phyloP scores from a whole-genome alignment of 2,329 filamentous ascomycete genomes.

The Aureobasidium melanogenum region DNA sequence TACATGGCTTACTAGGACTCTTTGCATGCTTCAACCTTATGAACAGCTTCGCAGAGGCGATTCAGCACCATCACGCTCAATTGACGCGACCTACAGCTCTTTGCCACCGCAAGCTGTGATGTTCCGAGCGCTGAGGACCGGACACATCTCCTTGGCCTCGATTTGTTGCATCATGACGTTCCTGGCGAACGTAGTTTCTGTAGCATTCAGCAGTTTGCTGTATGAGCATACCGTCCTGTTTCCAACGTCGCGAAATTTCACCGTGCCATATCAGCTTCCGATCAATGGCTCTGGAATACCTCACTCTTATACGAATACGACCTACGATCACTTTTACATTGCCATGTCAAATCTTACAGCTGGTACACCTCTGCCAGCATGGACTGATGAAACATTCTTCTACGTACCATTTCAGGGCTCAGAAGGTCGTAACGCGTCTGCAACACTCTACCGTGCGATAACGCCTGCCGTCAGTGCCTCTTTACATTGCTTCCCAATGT shows the following conservation, averaged over 20 bases:
- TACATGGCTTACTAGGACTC: slow-evolving; percentile 44
- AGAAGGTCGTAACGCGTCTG: too few species aligned
- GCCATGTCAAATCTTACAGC: slow-evolving; percentile 38
- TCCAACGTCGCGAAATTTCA: too few species aligned
- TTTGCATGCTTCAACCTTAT: slow-evolving; percentile 49
- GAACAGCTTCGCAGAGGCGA: slow-evolving; percentile 35
- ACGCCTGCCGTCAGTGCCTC: slow-evolving; percentile 29
- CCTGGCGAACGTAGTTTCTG: slow-evolving; percentile 44
- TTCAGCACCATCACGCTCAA: slow-evolving; percentile 20
- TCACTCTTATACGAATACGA: too few species aligned
- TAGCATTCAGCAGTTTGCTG: slow-evolving; percentile 45
- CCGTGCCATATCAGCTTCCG: too few species aligned
- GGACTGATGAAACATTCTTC: slow-evolving; percentile 37
- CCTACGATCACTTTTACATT: too few species aligned
- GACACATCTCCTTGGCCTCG: slow-evolving; percentile 42
- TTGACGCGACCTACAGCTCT: slow-evolving; percentile 41
- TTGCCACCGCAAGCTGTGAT: slow-evolving; percentile 47
- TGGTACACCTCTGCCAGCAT: slow-evolving; percentile 39
- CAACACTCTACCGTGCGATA: too few species aligned
- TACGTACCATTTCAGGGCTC: slow-evolving; percentile 49
- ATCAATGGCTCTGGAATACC: too few species aligned
- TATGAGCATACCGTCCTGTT: slow-evolving; percentile 24
- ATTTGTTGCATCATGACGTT: slow-evolving; percentile 40
- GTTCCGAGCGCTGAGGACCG: slow-evolving; percentile 35
- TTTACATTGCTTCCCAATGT: slow-evolving; percentile 27